A percentile compares a stretch with the other conserved stretches of the same genome.
Conservation (phyloP, 352 stramenopile species). For the Phytophthora rubi region DNA sequence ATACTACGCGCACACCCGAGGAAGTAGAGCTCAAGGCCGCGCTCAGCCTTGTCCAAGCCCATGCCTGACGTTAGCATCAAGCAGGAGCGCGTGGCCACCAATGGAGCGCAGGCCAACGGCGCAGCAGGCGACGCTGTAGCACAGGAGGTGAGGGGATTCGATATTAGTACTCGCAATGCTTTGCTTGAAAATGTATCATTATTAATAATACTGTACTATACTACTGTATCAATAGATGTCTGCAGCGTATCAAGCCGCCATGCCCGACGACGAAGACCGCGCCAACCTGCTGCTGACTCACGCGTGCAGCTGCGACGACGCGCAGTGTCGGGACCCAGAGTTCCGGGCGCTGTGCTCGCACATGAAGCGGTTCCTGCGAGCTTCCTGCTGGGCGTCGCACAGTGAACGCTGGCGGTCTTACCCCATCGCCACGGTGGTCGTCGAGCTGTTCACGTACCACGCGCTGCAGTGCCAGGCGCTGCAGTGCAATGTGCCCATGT, state of each 20-base stretch:
- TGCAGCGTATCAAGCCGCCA: slow-evolving; percentile 15
- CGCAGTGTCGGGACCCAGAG: slow-evolving; percentile 35
- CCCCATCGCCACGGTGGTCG: slow-evolving; percentile 31
- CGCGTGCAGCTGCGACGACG: slow-evolving; percentile 59
- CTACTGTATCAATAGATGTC: slow-evolving; percentile 11
- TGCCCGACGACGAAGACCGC: slow-evolving; percentile 16
- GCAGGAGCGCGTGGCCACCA: slow-evolving; percentile 16
- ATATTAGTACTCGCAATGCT: not conserved
- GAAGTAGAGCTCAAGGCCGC: not conserved
- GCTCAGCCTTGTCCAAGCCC: not conserved
- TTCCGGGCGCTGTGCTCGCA: slow-evolving; percentile 52
- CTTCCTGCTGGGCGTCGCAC: slow-evolving; percentile 67
- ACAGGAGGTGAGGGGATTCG: slow-evolving; percentile 8
- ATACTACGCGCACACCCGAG: not conserved
- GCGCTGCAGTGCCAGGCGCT: slow-evolving; percentile 47
- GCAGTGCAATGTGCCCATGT: slow-evolving; percentile 54
- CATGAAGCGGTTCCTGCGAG: slow-evolving; percentile 72
- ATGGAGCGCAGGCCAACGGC: not conserved
- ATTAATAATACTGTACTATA: not conserved
- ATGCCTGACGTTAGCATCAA: slow-evolving; percentile 28
- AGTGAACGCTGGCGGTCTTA: slow-evolving; percentile 52
- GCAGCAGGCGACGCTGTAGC: not conserved
- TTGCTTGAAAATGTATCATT: not conserved
- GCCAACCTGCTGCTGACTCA: slow-evolving; percentile 62
- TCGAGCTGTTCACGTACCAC: slow-evolving; percentile 65